phyloP scores from a whole-genome alignment of 2,329 filamentous ascomycete species.

The Beauveria scarabaeidicola region DNA sequence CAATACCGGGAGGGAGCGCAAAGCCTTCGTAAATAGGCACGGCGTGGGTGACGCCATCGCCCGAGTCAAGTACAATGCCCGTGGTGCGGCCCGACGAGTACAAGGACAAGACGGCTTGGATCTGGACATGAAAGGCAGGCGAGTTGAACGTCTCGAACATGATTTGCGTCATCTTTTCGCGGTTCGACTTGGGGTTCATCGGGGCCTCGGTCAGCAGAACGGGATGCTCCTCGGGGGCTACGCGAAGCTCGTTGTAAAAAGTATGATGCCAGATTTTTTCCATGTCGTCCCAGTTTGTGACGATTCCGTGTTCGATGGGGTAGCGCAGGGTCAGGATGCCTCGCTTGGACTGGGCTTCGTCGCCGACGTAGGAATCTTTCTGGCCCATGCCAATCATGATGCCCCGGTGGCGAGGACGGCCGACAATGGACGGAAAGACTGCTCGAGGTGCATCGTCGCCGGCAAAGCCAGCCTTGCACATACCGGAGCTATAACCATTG shows the following conservation, averaged over 20 bases:
- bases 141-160: slow-evolving; percentile 99
- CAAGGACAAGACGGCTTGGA: slow-evolving; percentile 97
- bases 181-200: slow-evolving; percentile 99
- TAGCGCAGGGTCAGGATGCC: slow-evolving; percentile 99
- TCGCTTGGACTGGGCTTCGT: slow-evolving; percentile 99
- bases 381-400: slow-evolving; percentile 99
- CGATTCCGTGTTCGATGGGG: slow-evolving; percentile 99
- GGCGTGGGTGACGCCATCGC: slow-evolving; percentile 99
- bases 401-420: slow-evolving; percentile 91
- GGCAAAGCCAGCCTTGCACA: slow-evolving; percentile 99
- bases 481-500: slow-evolving; percentile 77
- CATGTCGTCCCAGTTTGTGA: slow-evolving; percentile 99
- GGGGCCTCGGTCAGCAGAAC: slow-evolving; percentile 98
- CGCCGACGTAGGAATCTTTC: slow-evolving; percentile 99
- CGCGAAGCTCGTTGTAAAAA: slow-evolving; percentile 99
- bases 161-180: slow-evolving; percentile 99
- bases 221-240: slow-evolving; percentile 99
- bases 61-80: slow-evolving; percentile 99
- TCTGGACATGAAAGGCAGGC: slow-evolving; percentile 99
- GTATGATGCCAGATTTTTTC: slow-evolving; percentile 99
- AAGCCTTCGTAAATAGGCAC: slow-evolving; percentile 99
- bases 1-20: slow-evolving; percentile 98
- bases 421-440: slow-evolving; percentile 98
- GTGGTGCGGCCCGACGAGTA: slow-evolving; percentile 99
- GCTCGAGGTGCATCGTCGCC: slow-evolving; percentile 99